Conservation (phyloP, 257 asterid species). For the Verbascum thapsus region DNA sequence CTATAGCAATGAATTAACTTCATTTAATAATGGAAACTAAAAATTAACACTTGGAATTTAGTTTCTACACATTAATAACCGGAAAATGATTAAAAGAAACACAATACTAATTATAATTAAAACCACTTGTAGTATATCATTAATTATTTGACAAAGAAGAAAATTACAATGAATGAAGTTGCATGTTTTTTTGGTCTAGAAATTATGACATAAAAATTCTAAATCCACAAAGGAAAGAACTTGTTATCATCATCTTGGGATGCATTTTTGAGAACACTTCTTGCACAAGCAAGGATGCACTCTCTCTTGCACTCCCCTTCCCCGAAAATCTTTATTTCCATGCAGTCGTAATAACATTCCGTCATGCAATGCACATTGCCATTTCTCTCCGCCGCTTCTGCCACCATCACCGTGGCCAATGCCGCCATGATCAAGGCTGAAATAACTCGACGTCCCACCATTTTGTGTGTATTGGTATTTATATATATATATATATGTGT, state of each 20-base stretch:
- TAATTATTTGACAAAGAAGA: too few relatives aligned
- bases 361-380: conserved; percentile 34
- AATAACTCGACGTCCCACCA: conserved; percentile 18
- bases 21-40: too few relatives aligned
- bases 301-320: conserved; percentile 42
- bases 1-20: too few relatives aligned
- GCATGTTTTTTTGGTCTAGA: too few relatives aligned
- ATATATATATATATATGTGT: neutral
- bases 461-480: conserved; percentile 1
- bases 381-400: conserved; percentile 31
- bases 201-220: neutral
- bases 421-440: conserved; percentile 5
- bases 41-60: too few relatives aligned
- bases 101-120: too few relatives aligned
- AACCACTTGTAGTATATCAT: too few relatives aligned
- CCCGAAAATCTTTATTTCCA: conserved; percentile 34
- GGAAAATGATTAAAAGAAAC: too few relatives aligned
- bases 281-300: conserved; percentile 38
- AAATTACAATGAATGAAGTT: neutral
- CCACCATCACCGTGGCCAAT: neutral
- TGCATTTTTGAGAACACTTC: conserved; percentile 2
- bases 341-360: conserved; percentile 47
- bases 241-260: conserved; percentile 27
- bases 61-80: too few relatives aligned
- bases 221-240: conserved; percentile 44